phyloP scores from a whole-genome alignment of 805 yeast species.

The Candida stauntonica region DNA sequence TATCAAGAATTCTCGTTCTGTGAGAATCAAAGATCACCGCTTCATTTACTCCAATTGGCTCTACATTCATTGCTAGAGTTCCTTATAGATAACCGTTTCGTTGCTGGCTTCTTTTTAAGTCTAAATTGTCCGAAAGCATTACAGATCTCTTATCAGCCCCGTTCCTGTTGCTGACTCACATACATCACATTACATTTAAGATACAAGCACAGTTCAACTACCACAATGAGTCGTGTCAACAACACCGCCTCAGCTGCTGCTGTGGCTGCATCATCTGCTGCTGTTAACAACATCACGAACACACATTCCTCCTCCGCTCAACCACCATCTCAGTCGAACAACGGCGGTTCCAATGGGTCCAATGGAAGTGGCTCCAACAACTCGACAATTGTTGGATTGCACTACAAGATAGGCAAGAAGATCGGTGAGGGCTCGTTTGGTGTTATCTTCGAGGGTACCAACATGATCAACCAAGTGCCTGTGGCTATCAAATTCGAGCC shows the following conservation, averaged over 20 bases:
- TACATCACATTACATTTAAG: neutral
- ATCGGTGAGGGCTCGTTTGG: constrained; percentile 90
- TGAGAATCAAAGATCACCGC: no score
- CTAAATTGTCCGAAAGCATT: no score
- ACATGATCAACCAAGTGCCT: constrained; percentile 52
- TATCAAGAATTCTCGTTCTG: no score
- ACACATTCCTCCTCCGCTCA: constrained; percentile 10
- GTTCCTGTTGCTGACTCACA: no score
- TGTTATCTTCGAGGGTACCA: constrained; percentile 76
- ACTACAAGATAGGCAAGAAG: constrained; percentile 76
- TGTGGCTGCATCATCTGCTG: constrained; percentile 28
- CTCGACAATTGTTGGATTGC: constrained; percentile 43
- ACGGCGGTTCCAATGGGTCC: constrained; percentile 6
- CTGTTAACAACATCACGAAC: constrained; percentile 26
- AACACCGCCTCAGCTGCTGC: constrained; percentile 25
- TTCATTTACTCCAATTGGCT: no score
- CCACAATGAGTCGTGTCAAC: constrained; percentile 18
- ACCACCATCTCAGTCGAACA: constrained; percentile 7
- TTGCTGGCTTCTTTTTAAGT: no score
- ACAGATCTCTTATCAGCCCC: no score
- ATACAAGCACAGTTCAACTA: neutral
- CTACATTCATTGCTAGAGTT: no score
- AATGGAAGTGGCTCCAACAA: constrained; percentile 12
- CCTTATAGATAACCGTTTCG: no score
- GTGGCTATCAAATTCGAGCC: constrained; percentile 84